Percentiles rank a stretch among this genome's conserved stretches.
These are phyloP conservation scores for Colletotrichum sp. DNA, from an alignment of 2,329 filamentous ascomycete species.

Conservation along the genomic window DNA sequence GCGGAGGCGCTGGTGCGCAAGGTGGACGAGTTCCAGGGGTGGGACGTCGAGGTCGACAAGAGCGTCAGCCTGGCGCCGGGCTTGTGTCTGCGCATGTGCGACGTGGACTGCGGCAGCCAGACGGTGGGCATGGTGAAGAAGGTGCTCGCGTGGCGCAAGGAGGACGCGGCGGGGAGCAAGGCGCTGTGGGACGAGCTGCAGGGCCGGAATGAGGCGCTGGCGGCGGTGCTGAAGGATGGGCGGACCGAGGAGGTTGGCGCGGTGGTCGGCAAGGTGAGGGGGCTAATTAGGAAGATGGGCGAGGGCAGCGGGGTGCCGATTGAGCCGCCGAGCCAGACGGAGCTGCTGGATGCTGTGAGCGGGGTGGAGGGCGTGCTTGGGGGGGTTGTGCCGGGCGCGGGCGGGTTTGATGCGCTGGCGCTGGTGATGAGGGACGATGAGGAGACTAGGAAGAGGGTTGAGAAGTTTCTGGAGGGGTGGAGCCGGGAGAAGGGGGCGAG, in stretches of 20 bases:
- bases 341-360: slow-evolving; percentile 79
- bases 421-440: slow-evolving; percentile 78
- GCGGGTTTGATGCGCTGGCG: slow-evolving; percentile 89
- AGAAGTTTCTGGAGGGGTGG: slow-evolving; percentile 70
- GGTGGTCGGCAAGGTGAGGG: slow-evolving; percentile 58
- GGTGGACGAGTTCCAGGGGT: slow-evolving; percentile 67
- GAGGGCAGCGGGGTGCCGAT: slow-evolving; percentile 78
- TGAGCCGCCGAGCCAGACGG: slow-evolving; percentile 85
- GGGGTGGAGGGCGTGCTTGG: slow-evolving; percentile 80
- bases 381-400: slow-evolving; percentile 92
- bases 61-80: slow-evolving; percentile 75
- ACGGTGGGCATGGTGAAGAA: slow-evolving; percentile 96
- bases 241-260: slow-evolving; percentile 45
- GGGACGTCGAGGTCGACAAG: slow-evolving; percentile 82
- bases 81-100: slow-evolving; percentile 86
- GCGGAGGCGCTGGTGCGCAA: slow-evolving; percentile 65
- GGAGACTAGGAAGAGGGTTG: slow-evolving; percentile 64
- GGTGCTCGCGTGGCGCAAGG: slow-evolving; percentile 80
- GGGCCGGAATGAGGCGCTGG: slow-evolving; percentile 73
- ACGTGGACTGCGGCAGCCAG: slow-evolving; percentile 92
- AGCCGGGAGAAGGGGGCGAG: slow-evolving; percentile 60
- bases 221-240: slow-evolving; percentile 62
- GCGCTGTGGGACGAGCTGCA: slow-evolving; percentile 79
- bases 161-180: slow-evolving; percentile 67
- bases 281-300: slow-evolving; percentile 79